A percentile compares a stretch with the other conserved stretches of the same genome.
Conservation (phyloP, 768 basidiomycete species). For the Lactarius quietus region DNA sequence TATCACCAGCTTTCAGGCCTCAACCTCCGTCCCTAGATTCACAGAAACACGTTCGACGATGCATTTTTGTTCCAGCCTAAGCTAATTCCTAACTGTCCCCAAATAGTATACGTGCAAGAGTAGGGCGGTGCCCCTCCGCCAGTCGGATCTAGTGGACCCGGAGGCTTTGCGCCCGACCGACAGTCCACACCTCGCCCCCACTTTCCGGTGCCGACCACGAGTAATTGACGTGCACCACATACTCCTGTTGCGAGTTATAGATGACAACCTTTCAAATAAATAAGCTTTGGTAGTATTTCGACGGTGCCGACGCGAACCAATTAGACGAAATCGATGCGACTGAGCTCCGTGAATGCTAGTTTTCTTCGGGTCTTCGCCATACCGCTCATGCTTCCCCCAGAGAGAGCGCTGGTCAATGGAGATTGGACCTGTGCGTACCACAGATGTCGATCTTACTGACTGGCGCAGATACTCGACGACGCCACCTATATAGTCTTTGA, state of each 20-base stretch:
- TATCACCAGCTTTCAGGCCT: background rate
- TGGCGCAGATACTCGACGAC: background rate
- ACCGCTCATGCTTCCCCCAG: slow-evolving; percentile 28
- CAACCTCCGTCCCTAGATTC: background rate
- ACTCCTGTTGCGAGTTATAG: background rate
- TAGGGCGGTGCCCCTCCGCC: background rate
- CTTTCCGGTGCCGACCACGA: slow-evolving; percentile 73
- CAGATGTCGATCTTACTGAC: background rate
- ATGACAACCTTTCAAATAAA: background rate
- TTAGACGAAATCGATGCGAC: slow-evolving; percentile 60
- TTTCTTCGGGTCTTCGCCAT: slow-evolving; percentile 24
- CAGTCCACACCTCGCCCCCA: slow-evolving; percentile 30
- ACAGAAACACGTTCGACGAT: slow-evolving; percentile 15
- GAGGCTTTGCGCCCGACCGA: slow-evolving; percentile 34
- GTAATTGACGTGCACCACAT: slow-evolving; percentile 40
- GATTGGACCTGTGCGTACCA: slow-evolving; percentile 70
- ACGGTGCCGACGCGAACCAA: slow-evolving; percentile 61
- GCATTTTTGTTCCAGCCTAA: background rate
- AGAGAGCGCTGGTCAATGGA: slow-evolving; percentile 51
- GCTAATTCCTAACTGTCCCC: background rate
- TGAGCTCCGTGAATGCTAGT: slow-evolving; percentile 58
- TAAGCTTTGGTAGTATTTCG: slow-evolving; percentile 75
- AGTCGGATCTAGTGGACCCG: slow-evolving; percentile 30
- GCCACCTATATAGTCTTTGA: slow-evolving; percentile 57
- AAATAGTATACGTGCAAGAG: background rate